Evolutionary conservation across 192 early-diverging fungal species (phyloP), one percentile per base, ranked within the genome.

Genomic region (Oehlia diaphana): DNA sequence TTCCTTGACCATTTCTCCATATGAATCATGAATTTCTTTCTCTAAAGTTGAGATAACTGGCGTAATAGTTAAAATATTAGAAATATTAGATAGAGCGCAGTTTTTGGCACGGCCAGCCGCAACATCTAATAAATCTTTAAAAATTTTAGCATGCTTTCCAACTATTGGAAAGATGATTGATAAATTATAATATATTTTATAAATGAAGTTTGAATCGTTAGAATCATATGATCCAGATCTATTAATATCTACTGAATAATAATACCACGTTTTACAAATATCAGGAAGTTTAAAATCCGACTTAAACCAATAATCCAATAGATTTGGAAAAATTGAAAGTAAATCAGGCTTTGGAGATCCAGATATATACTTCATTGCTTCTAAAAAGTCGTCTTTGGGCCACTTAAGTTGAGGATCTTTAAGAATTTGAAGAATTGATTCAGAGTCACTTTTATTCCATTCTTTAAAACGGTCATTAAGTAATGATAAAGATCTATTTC

Each of bases 231-330:
- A 33, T n/a, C 9, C 26, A 72, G 16, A 21, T 5, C 47, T 47
- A 31, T 72, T 72, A 16, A 72, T 26, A 23, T 53, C 47, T 2
- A 72, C 31, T 9, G 16, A 28, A 28, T 33, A 23, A 10, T 31
- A 26, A 72, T 53, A 72, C 71, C 71, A 72, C 1, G 9, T n/a
- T 50, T 21, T 53, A 72, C 71, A 72, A 50, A 72, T 72, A 26
- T 70, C 68, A 3, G 35, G 68, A 70, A 70, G 35, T 70, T 70
- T 39, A 70, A 44, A 44, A 44, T 21, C 69, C 39, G 44, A 37
- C 9, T 47, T n/a, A 23, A 70, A 70, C 68, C 68, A 70, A 70
- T n/a, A 70, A n/a, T 44, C 12, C 33, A 70, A 39, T 42, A 70
- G 21, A n/a, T 21, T 9, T 23, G 68, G 68, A 70, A 70, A 70